phyloP scores from a whole-genome alignment of 2,329 filamentous ascomycete genomes.

The Claviceps purpurea region DNA sequence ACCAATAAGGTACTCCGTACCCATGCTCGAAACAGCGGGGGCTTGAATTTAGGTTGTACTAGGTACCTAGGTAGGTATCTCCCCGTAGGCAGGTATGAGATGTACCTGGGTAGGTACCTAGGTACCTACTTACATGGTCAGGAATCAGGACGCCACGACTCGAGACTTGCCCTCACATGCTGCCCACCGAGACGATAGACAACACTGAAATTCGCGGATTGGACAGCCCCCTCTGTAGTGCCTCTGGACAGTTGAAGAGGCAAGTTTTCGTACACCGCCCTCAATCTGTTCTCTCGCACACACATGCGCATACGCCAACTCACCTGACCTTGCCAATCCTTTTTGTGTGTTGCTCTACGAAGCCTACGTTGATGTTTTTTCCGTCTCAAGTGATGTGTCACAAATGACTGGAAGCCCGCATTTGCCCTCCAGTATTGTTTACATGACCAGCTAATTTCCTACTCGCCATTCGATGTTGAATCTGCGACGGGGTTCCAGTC shows the following conservation, averaged over 20 bases:
- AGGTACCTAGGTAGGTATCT: too few relatives aligned
- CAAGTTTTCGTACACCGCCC: too few relatives aligned
- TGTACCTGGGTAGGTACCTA: too few relatives aligned
- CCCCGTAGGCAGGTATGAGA: neutral
- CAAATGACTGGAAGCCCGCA: neutral
- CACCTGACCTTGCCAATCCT: neutral
- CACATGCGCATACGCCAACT: neutral
- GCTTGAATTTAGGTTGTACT: neutral
- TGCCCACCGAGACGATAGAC: neutral
- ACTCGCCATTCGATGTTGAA: too few relatives aligned
- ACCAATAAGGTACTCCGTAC: neutral
- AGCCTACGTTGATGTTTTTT: neutral
- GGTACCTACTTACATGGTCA: neutral
- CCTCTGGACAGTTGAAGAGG: too few relatives aligned
- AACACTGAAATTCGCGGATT: too few relatives aligned
- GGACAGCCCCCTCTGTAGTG: too few relatives aligned
- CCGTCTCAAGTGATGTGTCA: neutral
- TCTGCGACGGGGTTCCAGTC: neutral
- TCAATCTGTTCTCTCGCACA: too few relatives aligned
- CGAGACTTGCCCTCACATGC: constrained; percentile 7
- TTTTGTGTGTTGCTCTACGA: neutral
- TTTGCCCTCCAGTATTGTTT: neutral
- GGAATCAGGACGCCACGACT: constrained; percentile 1
- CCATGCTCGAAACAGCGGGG: constrained; percentile 2
- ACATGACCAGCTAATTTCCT: too few relatives aligned